A percentile compares a stretch with the other conserved stretches of the same genome.
These are phyloP conservation scores for Casuarina glauca DNA, from an alignment of 306 rosid species.

Conservation along the genomic window DNA sequence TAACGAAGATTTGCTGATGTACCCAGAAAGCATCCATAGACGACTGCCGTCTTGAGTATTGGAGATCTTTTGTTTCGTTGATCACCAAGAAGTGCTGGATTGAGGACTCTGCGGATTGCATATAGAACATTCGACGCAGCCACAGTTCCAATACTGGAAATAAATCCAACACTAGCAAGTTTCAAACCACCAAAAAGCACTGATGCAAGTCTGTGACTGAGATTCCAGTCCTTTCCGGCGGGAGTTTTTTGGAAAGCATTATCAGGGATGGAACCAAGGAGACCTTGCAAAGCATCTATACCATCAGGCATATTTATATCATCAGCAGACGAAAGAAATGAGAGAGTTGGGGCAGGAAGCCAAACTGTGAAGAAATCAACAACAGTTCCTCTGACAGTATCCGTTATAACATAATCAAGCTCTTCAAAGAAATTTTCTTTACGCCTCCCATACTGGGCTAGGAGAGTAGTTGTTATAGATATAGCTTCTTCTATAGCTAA, in stretches of 20 bases:
- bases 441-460: conserved; percentile 87
- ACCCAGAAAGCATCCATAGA: conserved; percentile 72
- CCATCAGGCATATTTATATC: conserved; percentile 56
- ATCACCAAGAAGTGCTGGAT: conserved; percentile 48
- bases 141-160: conserved; percentile 89
- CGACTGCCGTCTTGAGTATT: conserved; percentile 74
- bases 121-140: conserved; percentile 73
- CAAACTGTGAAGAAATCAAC: conserved; percentile 98
- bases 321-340: conserved; percentile 73
- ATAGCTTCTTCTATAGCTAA: conserved; percentile 94
- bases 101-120: conserved; percentile 58
- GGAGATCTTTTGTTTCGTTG: conserved; percentile 71
- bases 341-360: conserved; percentile 99
- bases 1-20: conserved; percentile 88
- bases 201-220: conserved; percentile 81
- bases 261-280: conserved; percentile 93
- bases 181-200: conserved; percentile 89
- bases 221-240: conserved; percentile 80
- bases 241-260: conserved; percentile 92
- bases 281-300: conserved; percentile 61
- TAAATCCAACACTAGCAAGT: conserved; percentile 84
- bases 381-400: conserved; percentile 71
- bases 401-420: conserved; percentile 88
- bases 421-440: conserved; percentile 83
- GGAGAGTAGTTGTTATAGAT: conserved; percentile 76